These are phyloP conservation scores for Podospora conica DNA, from an alignment of 495 filamentous ascomycete species.

Conservation along the genomic window DNA sequence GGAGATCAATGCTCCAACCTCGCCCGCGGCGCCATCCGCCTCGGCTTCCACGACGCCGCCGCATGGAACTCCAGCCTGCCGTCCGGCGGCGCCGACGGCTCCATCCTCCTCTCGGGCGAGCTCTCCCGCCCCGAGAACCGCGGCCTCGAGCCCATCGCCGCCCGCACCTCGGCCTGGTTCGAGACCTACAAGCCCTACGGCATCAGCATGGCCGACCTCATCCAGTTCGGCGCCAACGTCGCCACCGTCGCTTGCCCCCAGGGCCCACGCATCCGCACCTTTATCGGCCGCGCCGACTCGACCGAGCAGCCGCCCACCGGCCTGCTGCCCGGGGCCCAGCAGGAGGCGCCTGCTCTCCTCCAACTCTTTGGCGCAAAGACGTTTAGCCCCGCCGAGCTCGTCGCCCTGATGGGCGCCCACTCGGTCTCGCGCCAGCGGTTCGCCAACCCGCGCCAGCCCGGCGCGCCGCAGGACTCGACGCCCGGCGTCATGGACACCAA, in stretches of 20 bases:
- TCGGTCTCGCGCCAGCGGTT: not conserved
- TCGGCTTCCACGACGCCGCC: conserved; percentile 6
- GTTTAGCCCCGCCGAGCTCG: not conserved
- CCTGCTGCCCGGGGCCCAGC: not conserved
- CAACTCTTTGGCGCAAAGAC: conserved; percentile 3
- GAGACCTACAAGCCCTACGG: not conserved
- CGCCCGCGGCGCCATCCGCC: conserved; percentile 3
- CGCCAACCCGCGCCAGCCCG: not conserved
- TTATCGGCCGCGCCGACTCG: not conserved
- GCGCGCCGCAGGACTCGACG: conserved; percentile 1
- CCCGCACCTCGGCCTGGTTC: conserved; percentile 1
- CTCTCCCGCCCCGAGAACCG: conserved; percentile 3
- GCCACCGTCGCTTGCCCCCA: conserved; percentile 1
- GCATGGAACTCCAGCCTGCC: conserved; percentile 2
- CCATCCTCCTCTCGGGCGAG: conserved; percentile 5
- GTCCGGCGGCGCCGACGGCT: conserved; percentile 3
- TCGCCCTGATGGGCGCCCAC: conserved; percentile 5
- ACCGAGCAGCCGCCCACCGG: not conserved
- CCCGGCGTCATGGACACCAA: not conserved
- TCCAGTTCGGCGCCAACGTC: conserved; percentile 6
- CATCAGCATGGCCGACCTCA: conserved; percentile 1
- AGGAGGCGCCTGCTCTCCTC: not conserved
- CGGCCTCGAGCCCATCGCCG: conserved; percentile 5
- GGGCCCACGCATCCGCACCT: conserved; percentile 2
- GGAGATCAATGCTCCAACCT: not conserved